A percentile compares a stretch with the other conserved stretches of the same genome.
Conservation (phyloP, 2,329 filamentous ascomycete species). For the Nemania diffusa region DNA sequence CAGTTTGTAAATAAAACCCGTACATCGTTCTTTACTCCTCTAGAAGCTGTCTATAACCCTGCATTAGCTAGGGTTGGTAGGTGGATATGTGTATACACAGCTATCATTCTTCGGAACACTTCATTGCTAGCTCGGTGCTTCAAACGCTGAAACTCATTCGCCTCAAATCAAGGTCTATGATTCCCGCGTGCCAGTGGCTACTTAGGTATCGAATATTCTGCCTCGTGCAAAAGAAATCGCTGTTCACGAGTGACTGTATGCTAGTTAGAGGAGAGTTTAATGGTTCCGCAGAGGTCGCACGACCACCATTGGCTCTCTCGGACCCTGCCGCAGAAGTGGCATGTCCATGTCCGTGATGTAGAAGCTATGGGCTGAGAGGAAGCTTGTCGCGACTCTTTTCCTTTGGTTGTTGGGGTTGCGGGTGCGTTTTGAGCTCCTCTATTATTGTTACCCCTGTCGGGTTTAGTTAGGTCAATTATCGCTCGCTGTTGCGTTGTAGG, state of each 20-base stretch:
- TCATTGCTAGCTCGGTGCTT: neutral
- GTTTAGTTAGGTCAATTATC: constrained; percentile 41
- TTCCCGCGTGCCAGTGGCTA: neutral
- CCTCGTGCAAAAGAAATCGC: neutral
- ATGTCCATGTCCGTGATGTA: constrained; percentile 58
- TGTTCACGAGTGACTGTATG: neutral
- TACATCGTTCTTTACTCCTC: neutral
- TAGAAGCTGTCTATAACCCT: neutral
- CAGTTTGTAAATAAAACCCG: neutral
- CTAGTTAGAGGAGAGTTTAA: constrained; percentile 54
- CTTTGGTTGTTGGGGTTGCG: neutral
- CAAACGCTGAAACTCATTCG: neutral
- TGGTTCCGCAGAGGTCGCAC: constrained; percentile 63
- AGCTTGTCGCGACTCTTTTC: constrained; percentile 29
- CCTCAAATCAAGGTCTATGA: neutral
- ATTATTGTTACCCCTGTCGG: constrained; percentile 21
- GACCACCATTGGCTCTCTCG: constrained; percentile 68
- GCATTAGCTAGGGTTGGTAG: neutral
- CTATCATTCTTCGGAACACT: neutral
- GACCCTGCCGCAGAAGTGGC: constrained; percentile 61
- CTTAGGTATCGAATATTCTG: constrained; percentile 2
- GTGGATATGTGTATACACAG: neutral
- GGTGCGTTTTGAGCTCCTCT: constrained; percentile 32
- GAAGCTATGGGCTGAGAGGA: constrained; percentile 24
- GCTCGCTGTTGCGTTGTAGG: constrained; percentile 40